These are phyloP conservation scores for Saccharomycopsis sp. DNA, from an alignment of 805 yeast species.

Conservation along the genomic window DNA sequence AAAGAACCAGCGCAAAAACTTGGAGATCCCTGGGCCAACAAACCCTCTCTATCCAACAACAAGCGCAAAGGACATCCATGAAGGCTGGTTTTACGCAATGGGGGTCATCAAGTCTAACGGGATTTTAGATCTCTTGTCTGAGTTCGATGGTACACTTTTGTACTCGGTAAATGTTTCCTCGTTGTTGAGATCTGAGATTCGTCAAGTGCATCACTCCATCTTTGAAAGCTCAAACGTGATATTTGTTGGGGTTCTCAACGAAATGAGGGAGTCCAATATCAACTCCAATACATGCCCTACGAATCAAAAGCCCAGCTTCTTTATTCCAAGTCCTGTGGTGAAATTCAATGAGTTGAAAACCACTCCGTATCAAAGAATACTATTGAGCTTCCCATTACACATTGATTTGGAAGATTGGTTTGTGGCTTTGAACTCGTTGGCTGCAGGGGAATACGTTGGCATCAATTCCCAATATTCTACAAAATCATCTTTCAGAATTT, in stretches of 20 bases:
- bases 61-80: slow-evolving; percentile 25
- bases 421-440: slow-evolving; percentile 55
- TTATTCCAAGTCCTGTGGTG: slow-evolving; percentile 12
- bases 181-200: slow-evolving; percentile 50
- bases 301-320: slow-evolving; percentile 9
- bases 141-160: slow-evolving; percentile 52
- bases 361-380: slow-evolving; percentile 29
- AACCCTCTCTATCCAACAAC: slow-evolving; percentile 14
- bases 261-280: slow-evolving; percentile 34
- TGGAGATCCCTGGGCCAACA: slow-evolving; percentile 8
- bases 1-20: slow-evolving; percentile 18
- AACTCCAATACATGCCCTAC: slow-evolving; percentile 15
- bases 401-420: slow-evolving; percentile 73
- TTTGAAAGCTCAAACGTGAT: slow-evolving; percentile 50
- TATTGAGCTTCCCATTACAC: slow-evolving; percentile 55
- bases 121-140: slow-evolving; percentile 46
- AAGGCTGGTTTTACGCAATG: slow-evolving; percentile 68
- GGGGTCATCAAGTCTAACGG: slow-evolving; percentile 63
- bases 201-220: slow-evolving; percentile 54
- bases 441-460: slow-evolving; percentile 43
- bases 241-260: slow-evolving; percentile 48
- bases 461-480: slow-evolving; percentile 23
- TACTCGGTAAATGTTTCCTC: slow-evolving; percentile 48
- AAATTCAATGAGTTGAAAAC: slow-evolving; percentile 16
- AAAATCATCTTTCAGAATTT: slow-evolving; percentile 38